Conservation (phyloP, 2,329 filamentous ascomycete genomes). For the Cercospora sp. region DNA sequence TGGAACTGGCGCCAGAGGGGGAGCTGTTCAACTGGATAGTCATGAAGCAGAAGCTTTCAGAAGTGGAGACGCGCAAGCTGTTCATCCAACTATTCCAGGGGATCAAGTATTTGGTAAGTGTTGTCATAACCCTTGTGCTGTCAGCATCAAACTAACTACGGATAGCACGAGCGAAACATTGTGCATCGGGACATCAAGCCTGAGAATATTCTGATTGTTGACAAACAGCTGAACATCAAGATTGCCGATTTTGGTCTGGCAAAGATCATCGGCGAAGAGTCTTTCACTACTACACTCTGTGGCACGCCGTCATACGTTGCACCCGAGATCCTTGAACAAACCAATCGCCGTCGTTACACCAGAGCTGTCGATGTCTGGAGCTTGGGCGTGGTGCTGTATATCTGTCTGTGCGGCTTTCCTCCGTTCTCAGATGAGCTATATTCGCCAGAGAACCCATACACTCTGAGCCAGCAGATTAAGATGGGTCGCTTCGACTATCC, state of each 20-base stretch:
- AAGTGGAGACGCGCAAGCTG: constrained; percentile 79
- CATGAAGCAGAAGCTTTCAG: constrained; percentile 81
- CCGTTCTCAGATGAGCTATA: constrained; percentile 95
- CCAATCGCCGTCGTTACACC: constrained; percentile 81
- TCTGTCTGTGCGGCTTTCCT: constrained; percentile 93
- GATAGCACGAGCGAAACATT: constrained; percentile 90
- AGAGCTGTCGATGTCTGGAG: constrained; percentile 97
- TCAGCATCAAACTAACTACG: constrained; percentile 15
- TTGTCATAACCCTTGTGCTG: constrained; percentile 25
- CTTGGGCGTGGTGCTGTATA: constrained; percentile 95
- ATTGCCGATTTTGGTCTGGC: constrained; percentile 94
- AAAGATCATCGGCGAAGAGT: constrained; percentile 98
- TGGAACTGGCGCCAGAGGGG: constrained; percentile 88
- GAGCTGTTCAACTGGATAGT: constrained; percentile 97
- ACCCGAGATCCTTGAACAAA: constrained; percentile 86
- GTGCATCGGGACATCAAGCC: constrained; percentile 98
- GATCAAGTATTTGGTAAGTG: constrained; percentile 85
- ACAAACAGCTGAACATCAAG: constrained; percentile 84
- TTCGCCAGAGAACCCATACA: constrained; percentile 74
- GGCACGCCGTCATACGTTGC: constrained; percentile 91
- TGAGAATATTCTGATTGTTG: constrained; percentile 87
- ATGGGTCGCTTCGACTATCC: constrained; percentile 89
- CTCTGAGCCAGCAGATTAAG: constrained; percentile 84
- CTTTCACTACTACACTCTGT: constrained; percentile 91
- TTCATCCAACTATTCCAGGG: constrained; percentile 91